Percentiles rank a stretch among this genome's conserved stretches.
phyloP scores from a whole-genome alignment of 2,329 filamentous ascomycete species.

The Colletotrichum musae region DNA sequence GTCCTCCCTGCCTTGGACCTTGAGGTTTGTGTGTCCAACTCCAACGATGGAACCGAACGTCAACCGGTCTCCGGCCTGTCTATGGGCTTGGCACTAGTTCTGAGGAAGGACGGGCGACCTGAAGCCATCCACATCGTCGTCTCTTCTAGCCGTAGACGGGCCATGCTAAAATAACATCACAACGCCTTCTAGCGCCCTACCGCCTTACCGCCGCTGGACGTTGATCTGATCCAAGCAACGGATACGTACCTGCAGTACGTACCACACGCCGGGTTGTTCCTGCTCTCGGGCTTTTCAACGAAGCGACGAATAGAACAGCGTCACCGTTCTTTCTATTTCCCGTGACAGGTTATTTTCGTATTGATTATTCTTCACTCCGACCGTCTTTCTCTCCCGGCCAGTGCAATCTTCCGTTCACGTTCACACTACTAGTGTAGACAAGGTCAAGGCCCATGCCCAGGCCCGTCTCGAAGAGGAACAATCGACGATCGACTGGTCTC shows the following conservation, averaged over 20 bases:
- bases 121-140: background rate
- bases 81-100: constrained; percentile 23
- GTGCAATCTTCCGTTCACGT: background rate
- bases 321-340: constrained; percentile 1
- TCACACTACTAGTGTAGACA: background rate
- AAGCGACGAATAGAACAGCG: background rate
- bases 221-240: no score
- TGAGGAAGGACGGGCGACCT: background rate
- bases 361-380: background rate
- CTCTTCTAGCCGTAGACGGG: no score
- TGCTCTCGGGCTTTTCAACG: background rate
- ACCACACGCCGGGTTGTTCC: constrained; percentile 4
- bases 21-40: no score
- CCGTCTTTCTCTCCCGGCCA: constrained; percentile 1
- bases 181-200: no score
- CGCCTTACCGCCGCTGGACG: no score
- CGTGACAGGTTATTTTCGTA: constrained; percentile 37
- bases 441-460: background rate
- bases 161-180: no score
- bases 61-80: constrained; percentile 17
- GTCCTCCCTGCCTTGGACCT: no score
- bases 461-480: background rate
- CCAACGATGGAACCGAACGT: background rate
- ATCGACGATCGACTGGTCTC: background rate
- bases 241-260: no score